Evolutionary conservation across 139 green algal species (phyloP).

Genomic region (Astrephomene gubernaculifera): DNA sequence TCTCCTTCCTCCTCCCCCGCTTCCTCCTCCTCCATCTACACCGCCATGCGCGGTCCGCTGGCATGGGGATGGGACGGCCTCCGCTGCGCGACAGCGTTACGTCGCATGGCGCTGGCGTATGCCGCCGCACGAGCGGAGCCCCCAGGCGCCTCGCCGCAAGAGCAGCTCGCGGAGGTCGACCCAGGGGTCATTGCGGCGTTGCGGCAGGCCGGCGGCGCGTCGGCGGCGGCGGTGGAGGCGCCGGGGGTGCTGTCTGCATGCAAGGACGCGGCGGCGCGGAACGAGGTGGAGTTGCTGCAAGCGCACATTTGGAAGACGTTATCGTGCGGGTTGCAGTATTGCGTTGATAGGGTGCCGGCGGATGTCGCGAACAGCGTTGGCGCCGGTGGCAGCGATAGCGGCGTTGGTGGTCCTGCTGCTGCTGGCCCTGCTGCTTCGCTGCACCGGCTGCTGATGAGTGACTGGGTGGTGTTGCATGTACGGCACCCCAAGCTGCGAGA

Average conservation of each 20-base stretch:
- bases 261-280: background rate
- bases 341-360: background rate
- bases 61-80: slow-evolving; percentile 32
- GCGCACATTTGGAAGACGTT: slow-evolving; percentile 14
- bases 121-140: background rate
- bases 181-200: background rate
- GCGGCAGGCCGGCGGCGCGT: background rate
- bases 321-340: background rate
- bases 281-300: slow-evolving; percentile 39
- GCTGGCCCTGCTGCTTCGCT: background rate
- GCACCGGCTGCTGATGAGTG: slow-evolving; percentile 31
- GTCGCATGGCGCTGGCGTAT: slow-evolving; percentile 6
- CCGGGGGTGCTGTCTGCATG: background rate
- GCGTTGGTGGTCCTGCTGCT: background rate
- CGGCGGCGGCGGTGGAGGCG: background rate
- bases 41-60: background rate
- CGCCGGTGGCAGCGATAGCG: background rate
- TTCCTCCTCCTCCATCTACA: background rate
- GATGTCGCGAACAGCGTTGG: background rate
- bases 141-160: background rate
- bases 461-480: slow-evolving; percentile 36
- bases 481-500: background rate
- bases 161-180: slow-evolving; percentile 26
- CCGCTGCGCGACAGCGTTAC: slow-evolving; percentile 2
- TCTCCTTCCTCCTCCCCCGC: background rate